phyloP scores from a whole-genome alignment of 176 grass and related monocot genomes.

The Pontederia paniculata region DNA sequence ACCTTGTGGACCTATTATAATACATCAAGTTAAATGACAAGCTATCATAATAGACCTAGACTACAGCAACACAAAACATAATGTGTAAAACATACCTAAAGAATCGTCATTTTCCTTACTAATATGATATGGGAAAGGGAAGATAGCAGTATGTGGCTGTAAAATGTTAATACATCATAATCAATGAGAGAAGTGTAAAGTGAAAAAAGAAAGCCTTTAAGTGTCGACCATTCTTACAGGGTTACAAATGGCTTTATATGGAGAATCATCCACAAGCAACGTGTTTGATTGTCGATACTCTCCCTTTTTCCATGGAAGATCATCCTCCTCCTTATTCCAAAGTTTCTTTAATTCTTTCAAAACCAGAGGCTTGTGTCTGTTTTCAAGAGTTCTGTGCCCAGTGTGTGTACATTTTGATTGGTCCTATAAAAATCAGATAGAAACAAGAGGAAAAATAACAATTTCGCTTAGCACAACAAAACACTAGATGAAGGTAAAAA shows the following conservation, averaged over 20 bases:
- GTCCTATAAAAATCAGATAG: slow-evolving; percentile 34
- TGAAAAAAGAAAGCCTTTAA: background rate
- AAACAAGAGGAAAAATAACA: background rate
- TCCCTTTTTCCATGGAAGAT: slow-evolving; percentile 69
- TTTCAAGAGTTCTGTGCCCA: slow-evolving; percentile 47
- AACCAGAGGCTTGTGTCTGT: slow-evolving; percentile 56
- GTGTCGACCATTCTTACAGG: slow-evolving; percentile 40
- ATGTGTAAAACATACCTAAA: slow-evolving; percentile 39
- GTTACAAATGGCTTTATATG: slow-evolving; percentile 84
- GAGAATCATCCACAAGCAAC: slow-evolving; percentile 93
- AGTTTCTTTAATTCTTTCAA: slow-evolving; percentile 84
- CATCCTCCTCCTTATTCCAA: slow-evolving; percentile 64
- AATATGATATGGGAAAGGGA: slow-evolving; percentile 48
- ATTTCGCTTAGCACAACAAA: too few relatives aligned
- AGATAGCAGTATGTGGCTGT: slow-evolving; percentile 72
- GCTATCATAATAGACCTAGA: background rate
- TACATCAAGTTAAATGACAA: slow-evolving; percentile 17
- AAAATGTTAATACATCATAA: background rate
- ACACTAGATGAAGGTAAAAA: too few relatives aligned
- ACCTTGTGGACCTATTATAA: slow-evolving; percentile 46
- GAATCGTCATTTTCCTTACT: slow-evolving; percentile 44
- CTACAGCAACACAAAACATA: slow-evolving; percentile 7
- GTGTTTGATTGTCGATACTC: slow-evolving; percentile 80
- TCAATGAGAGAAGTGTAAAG: background rate
- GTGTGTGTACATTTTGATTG: slow-evolving; percentile 60